Conservation (phyloP, 805 yeast species). For the Saccharomycopsis selenospora region DNA sequence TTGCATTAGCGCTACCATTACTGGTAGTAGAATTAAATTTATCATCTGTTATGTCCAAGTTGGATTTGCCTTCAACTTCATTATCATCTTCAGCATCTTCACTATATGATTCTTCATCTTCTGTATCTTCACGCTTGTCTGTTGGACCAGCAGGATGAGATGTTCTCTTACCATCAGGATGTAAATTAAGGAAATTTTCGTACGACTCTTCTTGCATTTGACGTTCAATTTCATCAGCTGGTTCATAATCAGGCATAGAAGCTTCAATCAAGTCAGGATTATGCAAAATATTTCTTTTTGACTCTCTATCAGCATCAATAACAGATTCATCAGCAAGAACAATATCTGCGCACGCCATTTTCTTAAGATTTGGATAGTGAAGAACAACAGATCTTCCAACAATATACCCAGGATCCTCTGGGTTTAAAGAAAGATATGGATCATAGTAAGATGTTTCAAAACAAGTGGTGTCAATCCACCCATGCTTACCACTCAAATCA, state of each 20-base stretch:
- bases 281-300: conserved; percentile 17
- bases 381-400: conserved; percentile 51
- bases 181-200: conserved; percentile 14
- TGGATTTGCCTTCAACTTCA: conserved; percentile 9
- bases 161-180: conserved; percentile 3
- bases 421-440: conserved; percentile 57
- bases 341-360: conserved; percentile 59
- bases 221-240: conserved; percentile 24
- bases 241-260: conserved; percentile 15
- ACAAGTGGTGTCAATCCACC: conserved; percentile 62
- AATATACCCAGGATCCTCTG: conserved; percentile 47
- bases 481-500: conserved; percentile 74
- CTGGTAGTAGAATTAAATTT: neutral
- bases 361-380: conserved; percentile 48
- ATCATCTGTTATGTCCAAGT: neutral
- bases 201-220: conserved; percentile 19
- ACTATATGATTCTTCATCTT: conserved; percentile 25
- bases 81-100: conserved; percentile 20
- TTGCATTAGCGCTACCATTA: neutral
- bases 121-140: conserved; percentile 26
- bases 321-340: conserved; percentile 26
- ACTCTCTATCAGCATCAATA: conserved; percentile 23
- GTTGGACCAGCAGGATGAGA: conserved; percentile 20
- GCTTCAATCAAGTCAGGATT: conserved; percentile 18
- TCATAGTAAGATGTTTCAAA: conserved; percentile 57